phyloP scores from a whole-genome alignment of 257 asterid genomes.

The Gynochthodes officinalis region DNA sequence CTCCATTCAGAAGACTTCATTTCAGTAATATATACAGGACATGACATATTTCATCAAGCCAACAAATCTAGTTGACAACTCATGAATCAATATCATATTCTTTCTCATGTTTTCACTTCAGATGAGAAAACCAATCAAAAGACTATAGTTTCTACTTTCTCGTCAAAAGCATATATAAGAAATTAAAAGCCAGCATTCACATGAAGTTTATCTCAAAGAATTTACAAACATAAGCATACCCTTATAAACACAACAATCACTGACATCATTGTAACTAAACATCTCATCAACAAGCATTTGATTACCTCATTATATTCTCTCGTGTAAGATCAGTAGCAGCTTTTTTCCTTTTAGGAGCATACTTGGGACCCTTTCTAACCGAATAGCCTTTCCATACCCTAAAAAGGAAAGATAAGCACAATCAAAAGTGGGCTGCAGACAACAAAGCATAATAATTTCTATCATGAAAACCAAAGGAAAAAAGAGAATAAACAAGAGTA shows the following conservation, averaged over 20 bases:
- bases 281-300: not conserved
- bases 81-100: not conserved
- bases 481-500: not conserved
- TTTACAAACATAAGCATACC: not conserved
- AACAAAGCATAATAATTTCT: not conserved
- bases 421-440: not conserved
- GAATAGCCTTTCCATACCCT: conserved; percentile 91
- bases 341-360: conserved; percentile 89
- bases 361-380: conserved; percentile 78
- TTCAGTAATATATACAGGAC: not conserved
- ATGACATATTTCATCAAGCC: not conserved
- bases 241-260: not conserved
- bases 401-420: conserved; percentile 20
- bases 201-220: not conserved
- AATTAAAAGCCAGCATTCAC: not conserved
- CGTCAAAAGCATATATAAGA: not conserved
- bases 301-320: conserved; percentile 78
- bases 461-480: not conserved
- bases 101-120: not conserved
- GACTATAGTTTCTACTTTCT: not conserved
- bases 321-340: conserved; percentile 91
- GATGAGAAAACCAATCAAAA: not conserved
- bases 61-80: not conserved
- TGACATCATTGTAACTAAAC: too few species aligned
- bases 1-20: not conserved